Evolutionary conservation across 2,329 filamentous ascomycete genomes (phyloP).

Genomic region (Colletotrichum sp.): DNA sequence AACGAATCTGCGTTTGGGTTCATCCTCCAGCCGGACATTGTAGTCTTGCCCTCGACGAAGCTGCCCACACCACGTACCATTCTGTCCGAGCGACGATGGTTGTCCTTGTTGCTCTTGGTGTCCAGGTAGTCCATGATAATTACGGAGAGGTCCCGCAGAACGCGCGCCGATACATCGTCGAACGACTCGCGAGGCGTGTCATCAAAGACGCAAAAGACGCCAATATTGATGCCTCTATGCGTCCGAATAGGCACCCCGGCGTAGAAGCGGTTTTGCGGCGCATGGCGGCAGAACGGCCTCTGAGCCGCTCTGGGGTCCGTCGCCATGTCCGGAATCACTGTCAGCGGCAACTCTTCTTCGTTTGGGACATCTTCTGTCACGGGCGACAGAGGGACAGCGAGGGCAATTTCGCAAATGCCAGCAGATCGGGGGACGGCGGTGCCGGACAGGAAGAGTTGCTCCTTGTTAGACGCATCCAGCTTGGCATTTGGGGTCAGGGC

Average conservation of each 20-base stretch:
- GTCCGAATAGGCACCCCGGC: conserved; percentile 46
- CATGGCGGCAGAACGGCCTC: not conserved
- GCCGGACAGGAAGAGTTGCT: conserved; percentile 28
- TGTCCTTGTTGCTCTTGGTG: conserved; percentile 27
- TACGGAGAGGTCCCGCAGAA: conserved; percentile 29
- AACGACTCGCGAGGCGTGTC: conserved; percentile 29
- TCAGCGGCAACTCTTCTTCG: conserved; percentile 31
- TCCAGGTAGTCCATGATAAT: conserved; percentile 42
- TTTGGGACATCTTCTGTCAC: rapidly evolving
- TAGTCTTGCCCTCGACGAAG: conserved; percentile 38
- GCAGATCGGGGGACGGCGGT: conserved; percentile 31
- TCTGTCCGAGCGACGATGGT: conserved; percentile 34
- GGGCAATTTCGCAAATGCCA: conserved; percentile 32
- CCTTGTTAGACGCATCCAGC: not conserved
- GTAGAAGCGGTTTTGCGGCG: conserved; percentile 38
- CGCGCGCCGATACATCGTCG: conserved; percentile 28
- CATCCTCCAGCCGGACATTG: conserved; percentile 27
- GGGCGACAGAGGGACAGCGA: conserved; percentile 5
- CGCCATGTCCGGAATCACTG: conserved; percentile 37
- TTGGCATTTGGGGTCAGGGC: conserved; percentile 34
- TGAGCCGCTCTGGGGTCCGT: conserved; percentile 31
- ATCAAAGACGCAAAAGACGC: conserved; percentile 41
- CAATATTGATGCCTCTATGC: conserved; percentile 45
- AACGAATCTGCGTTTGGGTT: not conserved
- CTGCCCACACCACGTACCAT: conserved; percentile 41